Percentiles rank a stretch among this genome's conserved stretches.
phyloP scores from a whole-genome alignment of 768 basidiomycete species.

The Leccinum olivaceopallidum region DNA sequence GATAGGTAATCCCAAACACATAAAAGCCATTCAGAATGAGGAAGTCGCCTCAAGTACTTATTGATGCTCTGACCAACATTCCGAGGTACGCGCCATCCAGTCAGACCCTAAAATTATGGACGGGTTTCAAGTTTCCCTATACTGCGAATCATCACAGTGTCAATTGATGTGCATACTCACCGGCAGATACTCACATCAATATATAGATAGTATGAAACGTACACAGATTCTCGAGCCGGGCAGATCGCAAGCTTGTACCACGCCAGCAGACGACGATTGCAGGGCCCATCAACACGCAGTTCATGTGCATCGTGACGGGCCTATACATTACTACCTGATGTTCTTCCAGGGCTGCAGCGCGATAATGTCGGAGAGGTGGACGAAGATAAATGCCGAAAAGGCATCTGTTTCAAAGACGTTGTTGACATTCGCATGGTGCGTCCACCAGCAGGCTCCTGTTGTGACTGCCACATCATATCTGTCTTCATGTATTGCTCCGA shows the following conservation, averaged over 20 bases:
- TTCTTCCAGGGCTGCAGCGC: background rate
- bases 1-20: too few species aligned
- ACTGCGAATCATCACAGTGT: background rate
- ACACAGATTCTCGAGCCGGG: background rate
- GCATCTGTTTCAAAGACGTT: too few species aligned
- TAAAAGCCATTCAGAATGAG: too few species aligned
- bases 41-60: too few species aligned
- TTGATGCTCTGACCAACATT: too few species aligned
- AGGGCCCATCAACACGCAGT: background rate
- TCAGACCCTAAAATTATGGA: too few species aligned
- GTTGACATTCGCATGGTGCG: too few species aligned
- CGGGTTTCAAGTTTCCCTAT: background rate
- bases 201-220: background rate
- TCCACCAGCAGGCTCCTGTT: background rate
- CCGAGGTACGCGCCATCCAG: too few species aligned
- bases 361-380: background rate
- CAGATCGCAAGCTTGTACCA: background rate
- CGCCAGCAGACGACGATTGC: background rate
- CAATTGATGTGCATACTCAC: background rate
- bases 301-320: background rate
- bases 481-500: background rate
- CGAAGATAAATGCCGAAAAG: too few species aligned
- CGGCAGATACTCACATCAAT: background rate
- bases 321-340: background rate
- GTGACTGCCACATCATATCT: background rate